A percentile compares a stretch with the other conserved stretches of the same genome.
Evolutionary conservation across 768 basidiomycete species (phyloP).

Genomic region (Psilocybe azurescens): DNA sequence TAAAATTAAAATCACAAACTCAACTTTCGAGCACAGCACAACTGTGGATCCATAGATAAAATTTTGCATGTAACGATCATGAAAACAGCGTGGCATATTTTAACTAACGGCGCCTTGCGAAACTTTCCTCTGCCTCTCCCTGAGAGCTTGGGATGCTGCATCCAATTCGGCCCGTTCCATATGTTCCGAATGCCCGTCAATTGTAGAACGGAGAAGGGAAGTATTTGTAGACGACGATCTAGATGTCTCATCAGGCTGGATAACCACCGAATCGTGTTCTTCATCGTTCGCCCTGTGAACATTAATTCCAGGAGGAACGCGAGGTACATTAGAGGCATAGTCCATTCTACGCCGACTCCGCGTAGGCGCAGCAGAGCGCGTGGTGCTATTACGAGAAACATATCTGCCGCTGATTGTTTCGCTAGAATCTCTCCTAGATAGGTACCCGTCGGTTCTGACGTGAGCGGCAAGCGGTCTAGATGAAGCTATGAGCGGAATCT

Average conservation of each 20-base stretch:
- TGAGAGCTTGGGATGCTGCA: slow-evolving; percentile 12
- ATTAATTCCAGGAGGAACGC: slow-evolving; percentile 1
- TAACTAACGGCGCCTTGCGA: not conserved
- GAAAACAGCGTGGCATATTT: not conserved
- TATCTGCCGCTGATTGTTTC: slow-evolving; percentile 6
- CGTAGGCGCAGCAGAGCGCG: slow-evolving; percentile 18
- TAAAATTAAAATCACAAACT: not conserved
- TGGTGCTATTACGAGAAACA: slow-evolving; percentile 18
- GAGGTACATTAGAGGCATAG: not conserved
- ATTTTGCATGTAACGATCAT: not conserved
- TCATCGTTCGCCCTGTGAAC: not conserved
- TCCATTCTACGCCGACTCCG: not conserved
- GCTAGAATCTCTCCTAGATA: slow-evolving; percentile 11
- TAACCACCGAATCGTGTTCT: slow-evolving; percentile 21
- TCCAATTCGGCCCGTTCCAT: not conserved
- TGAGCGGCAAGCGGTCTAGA: slow-evolving; percentile 19
- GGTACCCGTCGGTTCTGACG: slow-evolving; percentile 9
- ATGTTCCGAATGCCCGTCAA: not conserved
- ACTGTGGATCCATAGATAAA: not conserved
- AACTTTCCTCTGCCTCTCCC: slow-evolving; percentile 5
- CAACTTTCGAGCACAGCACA: not conserved
- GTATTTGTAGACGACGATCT: slow-evolving; percentile 18
- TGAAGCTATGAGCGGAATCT: slow-evolving; percentile 20
- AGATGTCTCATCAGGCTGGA: slow-evolving; percentile 19
- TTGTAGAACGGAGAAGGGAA: slow-evolving; percentile 2